Conservation (phyloP, 2,329 filamentous ascomycete species). For the Thermothelomyces thermophilus region DNA sequence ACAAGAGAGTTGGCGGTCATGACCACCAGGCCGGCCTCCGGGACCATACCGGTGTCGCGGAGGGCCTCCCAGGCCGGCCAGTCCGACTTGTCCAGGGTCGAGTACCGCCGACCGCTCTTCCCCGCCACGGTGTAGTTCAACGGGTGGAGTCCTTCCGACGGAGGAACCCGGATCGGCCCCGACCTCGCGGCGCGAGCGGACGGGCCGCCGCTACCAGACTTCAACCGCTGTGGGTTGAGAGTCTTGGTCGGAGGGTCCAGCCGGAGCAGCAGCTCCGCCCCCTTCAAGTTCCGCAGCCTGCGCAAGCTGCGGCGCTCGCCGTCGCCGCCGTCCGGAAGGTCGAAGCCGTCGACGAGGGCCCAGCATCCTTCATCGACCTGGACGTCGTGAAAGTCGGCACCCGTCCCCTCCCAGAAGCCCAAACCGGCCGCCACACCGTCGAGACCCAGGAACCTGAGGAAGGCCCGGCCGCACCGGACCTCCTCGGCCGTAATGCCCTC, state of each 20-base stretch:
- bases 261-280: not conserved
- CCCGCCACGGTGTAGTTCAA: not conserved
- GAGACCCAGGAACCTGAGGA: slow-evolving; percentile 13
- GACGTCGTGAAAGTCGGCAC: slow-evolving; percentile 2
- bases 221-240: slow-evolving; percentile 8
- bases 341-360: not conserved
- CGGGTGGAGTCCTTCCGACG: not conserved
- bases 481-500: slow-evolving; percentile 9
- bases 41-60: not conserved
- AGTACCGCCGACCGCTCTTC: not conserved
- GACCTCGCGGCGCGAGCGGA: not conserved
- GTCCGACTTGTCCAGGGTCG: not conserved
- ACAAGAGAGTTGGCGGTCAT: not conserved
- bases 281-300: not conserved
- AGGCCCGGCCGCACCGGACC: slow-evolving; percentile 11
- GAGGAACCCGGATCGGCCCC: not conserved
- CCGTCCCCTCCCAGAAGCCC: slow-evolving; percentile 11
- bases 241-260: slow-evolving; percentile 6
- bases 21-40: not conserved
- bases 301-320: not conserved
- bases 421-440: slow-evolving; percentile 6
- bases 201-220: not conserved
- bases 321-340: not conserved
- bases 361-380: not conserved
- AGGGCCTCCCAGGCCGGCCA: not conserved